Percentiles rank a stretch among this genome's conserved stretches.
phyloP scores from a whole-genome alignment of 1,284 basidiomycete genomes.

The Thecaphora thlaspeos region DNA sequence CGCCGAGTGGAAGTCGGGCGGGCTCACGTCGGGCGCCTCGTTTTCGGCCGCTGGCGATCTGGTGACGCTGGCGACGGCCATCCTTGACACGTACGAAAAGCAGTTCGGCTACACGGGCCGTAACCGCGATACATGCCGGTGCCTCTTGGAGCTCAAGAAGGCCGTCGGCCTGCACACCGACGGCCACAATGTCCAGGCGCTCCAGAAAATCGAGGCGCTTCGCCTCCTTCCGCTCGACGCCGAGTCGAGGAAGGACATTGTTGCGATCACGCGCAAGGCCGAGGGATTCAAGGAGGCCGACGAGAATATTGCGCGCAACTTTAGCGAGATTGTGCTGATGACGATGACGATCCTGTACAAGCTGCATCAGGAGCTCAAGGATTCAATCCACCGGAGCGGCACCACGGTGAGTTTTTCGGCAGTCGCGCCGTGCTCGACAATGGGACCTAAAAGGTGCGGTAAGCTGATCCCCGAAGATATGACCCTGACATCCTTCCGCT shows the following conservation, averaged over 20 bases:
- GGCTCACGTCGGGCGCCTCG: slow-evolving; percentile 27
- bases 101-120: slow-evolving; percentile 70
- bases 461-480: too few species aligned
- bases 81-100: slow-evolving; percentile 81
- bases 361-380: slow-evolving; percentile 51
- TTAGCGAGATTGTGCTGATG: slow-evolving; percentile 82
- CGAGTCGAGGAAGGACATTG: slow-evolving; percentile 65
- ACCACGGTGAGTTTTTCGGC: slow-evolving; percentile 13
- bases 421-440: too few species aligned
- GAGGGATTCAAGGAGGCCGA: slow-evolving; percentile 91
- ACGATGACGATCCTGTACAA: slow-evolving; percentile 88
- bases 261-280: slow-evolving; percentile 78
- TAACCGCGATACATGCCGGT: slow-evolving; percentile 66
- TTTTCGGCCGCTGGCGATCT: slow-evolving; percentile 71
- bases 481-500: too few species aligned
- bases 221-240: slow-evolving; percentile 82
- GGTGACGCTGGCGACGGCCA: slow-evolving; percentile 76
- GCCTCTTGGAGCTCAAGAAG: slow-evolving; percentile 77
- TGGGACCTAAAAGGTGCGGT: too few species aligned
- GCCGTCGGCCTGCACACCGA: slow-evolving; percentile 75
- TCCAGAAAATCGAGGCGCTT: slow-evolving; percentile 85
- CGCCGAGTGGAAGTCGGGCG: slow-evolving; percentile 24
- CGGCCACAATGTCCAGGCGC: slow-evolving; percentile 72
- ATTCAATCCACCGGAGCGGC: slow-evolving; percentile 39
- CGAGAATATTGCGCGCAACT: slow-evolving; percentile 77